Percentiles rank a stretch among this genome's conserved stretches.
phyloP scores from a whole-genome alignment of 1,284 basidiomycete genomes.

The Puccinia hordei region DNA sequence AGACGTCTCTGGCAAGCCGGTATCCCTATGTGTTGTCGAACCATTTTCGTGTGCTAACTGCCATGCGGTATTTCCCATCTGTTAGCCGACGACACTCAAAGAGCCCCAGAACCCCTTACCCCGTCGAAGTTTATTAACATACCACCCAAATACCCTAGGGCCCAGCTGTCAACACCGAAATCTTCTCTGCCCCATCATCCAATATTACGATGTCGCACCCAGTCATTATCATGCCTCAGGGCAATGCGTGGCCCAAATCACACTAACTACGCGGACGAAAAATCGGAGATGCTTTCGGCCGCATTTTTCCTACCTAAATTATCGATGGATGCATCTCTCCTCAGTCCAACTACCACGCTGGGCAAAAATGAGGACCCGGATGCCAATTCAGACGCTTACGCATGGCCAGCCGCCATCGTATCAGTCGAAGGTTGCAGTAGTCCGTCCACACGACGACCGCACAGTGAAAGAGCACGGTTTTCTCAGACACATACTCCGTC shows the following conservation, averaged over 20 bases:
- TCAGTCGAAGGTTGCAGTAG: background rate
- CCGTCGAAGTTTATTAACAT: background rate
- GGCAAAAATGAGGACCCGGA: background rate
- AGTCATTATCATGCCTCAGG: conserved; percentile 6
- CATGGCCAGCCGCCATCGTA: background rate
- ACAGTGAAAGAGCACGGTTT: background rate
- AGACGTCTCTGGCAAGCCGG: background rate
- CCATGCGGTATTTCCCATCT: background rate
- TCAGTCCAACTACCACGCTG: background rate
- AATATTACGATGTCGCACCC: background rate
- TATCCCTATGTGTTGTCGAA: background rate
- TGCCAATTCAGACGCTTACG: background rate
- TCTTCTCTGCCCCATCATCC: background rate
- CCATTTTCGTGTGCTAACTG: background rate
- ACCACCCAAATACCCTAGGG: background rate
- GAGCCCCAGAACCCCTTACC: background rate
- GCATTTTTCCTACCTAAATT: background rate
- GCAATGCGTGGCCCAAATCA: background rate
- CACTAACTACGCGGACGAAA: background rate
- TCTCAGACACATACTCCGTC: background rate
- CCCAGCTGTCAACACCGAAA: background rate
- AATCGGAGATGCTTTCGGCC: conserved; percentile 4
- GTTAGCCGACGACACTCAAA: background rate
- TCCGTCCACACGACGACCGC: background rate
- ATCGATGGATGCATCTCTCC: background rate